phyloP scores from a whole-genome alignment of 257 asterid species.

The Linaria vulgaris region DNA sequence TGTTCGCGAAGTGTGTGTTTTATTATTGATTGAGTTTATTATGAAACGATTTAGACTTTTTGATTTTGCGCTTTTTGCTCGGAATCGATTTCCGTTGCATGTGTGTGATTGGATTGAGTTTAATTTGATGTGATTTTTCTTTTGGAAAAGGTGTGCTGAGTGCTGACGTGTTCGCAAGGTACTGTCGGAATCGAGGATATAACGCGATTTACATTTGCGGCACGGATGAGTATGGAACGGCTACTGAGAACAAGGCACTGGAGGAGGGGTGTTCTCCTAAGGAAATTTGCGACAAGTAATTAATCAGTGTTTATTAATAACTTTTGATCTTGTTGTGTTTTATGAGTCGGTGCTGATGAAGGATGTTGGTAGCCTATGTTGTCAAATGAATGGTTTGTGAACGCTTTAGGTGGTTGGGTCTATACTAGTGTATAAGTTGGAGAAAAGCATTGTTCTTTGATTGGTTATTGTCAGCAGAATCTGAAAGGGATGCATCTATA shows the following conservation, averaged over 20 bases:
- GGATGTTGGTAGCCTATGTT: too few relatives aligned
- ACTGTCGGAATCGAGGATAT: slow-evolving; percentile 81
- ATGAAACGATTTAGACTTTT: slow-evolving; percentile 1
- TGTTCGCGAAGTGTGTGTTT: not conserved
- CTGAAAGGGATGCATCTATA: slow-evolving; percentile 4
- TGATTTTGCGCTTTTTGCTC: too few relatives aligned
- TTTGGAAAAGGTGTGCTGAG: slow-evolving; percentile 84
- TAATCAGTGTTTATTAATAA: not conserved
- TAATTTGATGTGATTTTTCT: slow-evolving; percentile 3
- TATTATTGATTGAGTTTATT: not conserved
- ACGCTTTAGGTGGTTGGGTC: slow-evolving; percentile 1
- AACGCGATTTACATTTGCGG: slow-evolving; percentile 83
- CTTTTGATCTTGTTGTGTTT: slow-evolving; percentile 16
- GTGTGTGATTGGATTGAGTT: not conserved
- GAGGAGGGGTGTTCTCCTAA: slow-evolving; percentile 85
- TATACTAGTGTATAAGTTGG: not conserved
- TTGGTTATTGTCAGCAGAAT: not conserved
- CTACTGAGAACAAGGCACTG: slow-evolving; percentile 96
- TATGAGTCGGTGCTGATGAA: slow-evolving; percentile 6
- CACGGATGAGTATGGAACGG: slow-evolving; percentile 97
- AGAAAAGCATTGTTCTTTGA: not conserved
- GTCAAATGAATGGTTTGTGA: slow-evolving; percentile 1
- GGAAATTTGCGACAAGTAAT: slow-evolving; percentile 90
- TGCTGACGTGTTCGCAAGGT: slow-evolving; percentile 93
- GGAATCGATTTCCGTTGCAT: too few relatives aligned